Percentiles rank a stretch among this genome's conserved stretches.
Evolutionary conservation across 805 yeast species (phyloP).

Genomic region (Cyberlindnera samutprakarnensis): DNA sequence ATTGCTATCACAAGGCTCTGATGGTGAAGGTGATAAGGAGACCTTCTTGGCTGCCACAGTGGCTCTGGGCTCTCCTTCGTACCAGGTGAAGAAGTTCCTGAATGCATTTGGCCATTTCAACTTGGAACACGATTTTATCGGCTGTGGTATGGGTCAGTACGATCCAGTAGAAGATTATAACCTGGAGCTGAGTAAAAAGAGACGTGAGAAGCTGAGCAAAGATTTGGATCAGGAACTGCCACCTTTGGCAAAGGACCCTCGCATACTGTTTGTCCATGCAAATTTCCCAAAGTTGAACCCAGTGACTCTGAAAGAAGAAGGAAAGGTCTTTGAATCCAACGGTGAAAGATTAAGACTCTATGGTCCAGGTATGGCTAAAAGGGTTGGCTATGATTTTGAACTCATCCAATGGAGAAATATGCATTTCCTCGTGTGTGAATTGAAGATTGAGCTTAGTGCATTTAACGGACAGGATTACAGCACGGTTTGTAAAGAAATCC

Average conservation of each 20-base stretch:
- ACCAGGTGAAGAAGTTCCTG: slow-evolving; percentile 50
- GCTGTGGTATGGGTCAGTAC: slow-evolving; percentile 58
- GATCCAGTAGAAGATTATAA: slow-evolving; percentile 48
- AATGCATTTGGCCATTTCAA: slow-evolving; percentile 49
- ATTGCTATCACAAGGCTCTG: slow-evolving; percentile 47
- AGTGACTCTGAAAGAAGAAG: slow-evolving; percentile 38
- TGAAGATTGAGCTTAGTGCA: slow-evolving; percentile 35
- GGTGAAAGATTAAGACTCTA: slow-evolving; percentile 48
- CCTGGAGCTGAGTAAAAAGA: slow-evolving; percentile 20
- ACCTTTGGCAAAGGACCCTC: slow-evolving; percentile 19
- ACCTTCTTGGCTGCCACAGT: slow-evolving; percentile 55
- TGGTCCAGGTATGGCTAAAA: slow-evolving; percentile 46
- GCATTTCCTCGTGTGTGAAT: slow-evolving; percentile 47
- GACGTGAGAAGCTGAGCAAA: slow-evolving; percentile 9
- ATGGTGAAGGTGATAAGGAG: slow-evolving; percentile 53
- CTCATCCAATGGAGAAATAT: slow-evolving; percentile 51
- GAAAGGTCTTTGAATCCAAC: slow-evolving; percentile 32
- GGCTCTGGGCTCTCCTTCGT: slow-evolving; percentile 50
- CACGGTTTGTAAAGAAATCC: slow-evolving; percentile 44
- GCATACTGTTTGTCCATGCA: slow-evolving; percentile 50
- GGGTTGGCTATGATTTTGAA: slow-evolving; percentile 52
- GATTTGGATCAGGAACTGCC: slow-evolving; percentile 13
- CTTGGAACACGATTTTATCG: slow-evolving; percentile 33
- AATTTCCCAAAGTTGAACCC: slow-evolving; percentile 65
- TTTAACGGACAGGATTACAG: slow-evolving; percentile 34